These are phyloP conservation scores for Salix brachista DNA, from an alignment of 345 rosid species.

Conservation along the genomic window DNA sequence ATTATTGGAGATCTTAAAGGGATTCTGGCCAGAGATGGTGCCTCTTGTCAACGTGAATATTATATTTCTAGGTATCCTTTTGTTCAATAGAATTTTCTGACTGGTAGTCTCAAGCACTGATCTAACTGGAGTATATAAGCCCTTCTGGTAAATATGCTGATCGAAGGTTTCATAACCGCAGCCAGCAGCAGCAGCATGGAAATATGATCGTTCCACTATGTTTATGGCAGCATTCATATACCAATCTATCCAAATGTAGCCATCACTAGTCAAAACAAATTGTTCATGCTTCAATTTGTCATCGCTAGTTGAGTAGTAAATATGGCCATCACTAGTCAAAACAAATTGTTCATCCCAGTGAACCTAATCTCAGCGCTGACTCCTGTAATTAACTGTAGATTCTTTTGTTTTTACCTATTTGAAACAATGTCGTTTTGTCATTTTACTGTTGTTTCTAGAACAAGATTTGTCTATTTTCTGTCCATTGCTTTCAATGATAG, in stretches of 20 bases:
- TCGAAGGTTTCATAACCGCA: constrained; percentile 5
- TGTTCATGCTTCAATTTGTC: not conserved
- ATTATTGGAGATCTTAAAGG: constrained; percentile 92
- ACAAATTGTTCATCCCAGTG: no score
- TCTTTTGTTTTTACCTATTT: no score
- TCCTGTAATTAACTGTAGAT: no score
- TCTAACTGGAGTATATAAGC: constrained; percentile 20
- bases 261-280: not conserved
- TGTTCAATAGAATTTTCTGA: constrained; percentile 47
- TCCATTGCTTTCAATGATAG: not conserved
- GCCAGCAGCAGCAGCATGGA: not conserved
- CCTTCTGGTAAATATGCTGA: constrained; percentile 26
- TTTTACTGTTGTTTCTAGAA: no score
- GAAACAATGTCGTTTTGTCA: no score
- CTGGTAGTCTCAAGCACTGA: constrained; percentile 1
- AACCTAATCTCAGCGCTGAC: no score
- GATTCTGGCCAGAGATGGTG: constrained; percentile 70
- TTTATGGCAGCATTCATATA: not conserved
- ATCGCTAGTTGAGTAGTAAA: no score
- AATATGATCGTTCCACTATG: not conserved
- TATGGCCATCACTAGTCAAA: no score
- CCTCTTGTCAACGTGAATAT: constrained; percentile 58
- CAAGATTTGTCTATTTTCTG: not conserved
- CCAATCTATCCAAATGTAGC: not conserved
- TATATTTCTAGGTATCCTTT: constrained; percentile 67